Base-by-base conservation (phyloP, 768 basidiomycete species). In the Auricularia sp. region DNA sequence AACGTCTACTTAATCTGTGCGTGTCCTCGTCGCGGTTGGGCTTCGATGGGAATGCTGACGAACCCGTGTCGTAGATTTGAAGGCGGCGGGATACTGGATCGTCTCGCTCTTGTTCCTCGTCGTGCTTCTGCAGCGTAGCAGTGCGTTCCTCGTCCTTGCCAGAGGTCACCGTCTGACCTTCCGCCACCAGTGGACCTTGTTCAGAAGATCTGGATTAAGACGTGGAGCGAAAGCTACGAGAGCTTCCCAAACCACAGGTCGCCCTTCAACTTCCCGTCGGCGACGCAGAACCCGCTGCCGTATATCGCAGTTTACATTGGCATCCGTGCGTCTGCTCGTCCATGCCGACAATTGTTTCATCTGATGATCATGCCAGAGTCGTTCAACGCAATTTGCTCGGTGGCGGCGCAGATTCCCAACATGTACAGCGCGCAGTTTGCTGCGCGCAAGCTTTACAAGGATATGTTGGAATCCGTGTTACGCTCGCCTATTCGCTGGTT, bases 401-500 rank as follows among this genome's bases (percentile, higher is more conserved):
- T 59, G 11, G 4, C 24, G 16, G 24, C 33, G 11, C 21, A 24
- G 56, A 24, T 59, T 7, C 56, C 56, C 13, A 24, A 33, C 56
- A 34, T 59, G 13, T 59, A n/a, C 56, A 34, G 56, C 29, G 67
- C 69, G 5, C 66, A 72, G 62, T 64, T 63, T 3, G 73, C 73
- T 11, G 63, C 68, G 1, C 69, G 73, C n/a, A 10, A 11, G 3
- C 67, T 73, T 11, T 73, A 72, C 67, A 63, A 24, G 11, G 6
- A 39, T 11, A 70, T 69, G 63, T 63, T 72, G 10, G 64, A 63
- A 29, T 37, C 67, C 3, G 67, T 73, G 7, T 61, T 68, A 13
- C 67, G 67, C 11, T 71, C 71, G 5, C 72, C 71, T 4, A 68
- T 70, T 42, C 68, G 70, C 3, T 70, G 70, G 67, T 75, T 72